Percentiles rank a stretch among this genome's conserved stretches.
phyloP scores from a whole-genome alignment of 352 stramenopile species.

The Phytophthora chlamydospora region DNA sequence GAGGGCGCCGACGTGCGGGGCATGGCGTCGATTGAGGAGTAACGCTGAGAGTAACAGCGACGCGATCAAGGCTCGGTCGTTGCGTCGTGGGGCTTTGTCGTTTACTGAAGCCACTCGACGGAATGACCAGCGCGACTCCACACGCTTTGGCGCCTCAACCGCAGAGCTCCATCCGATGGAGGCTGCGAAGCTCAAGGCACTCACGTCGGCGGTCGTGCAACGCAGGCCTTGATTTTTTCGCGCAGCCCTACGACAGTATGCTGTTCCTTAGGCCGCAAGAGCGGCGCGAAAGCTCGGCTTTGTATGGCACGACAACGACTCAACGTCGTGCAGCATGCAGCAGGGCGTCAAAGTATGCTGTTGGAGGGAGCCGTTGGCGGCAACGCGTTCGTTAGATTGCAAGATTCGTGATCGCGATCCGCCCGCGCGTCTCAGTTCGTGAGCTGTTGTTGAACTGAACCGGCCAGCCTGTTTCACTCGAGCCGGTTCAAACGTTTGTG shows the following conservation, averaged over 20 bases:
- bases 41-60: conserved; percentile 15
- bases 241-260: conserved; percentile 19
- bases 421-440: conserved; percentile 27
- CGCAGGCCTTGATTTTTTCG: conserved; percentile 36
- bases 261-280: conserved; percentile 10
- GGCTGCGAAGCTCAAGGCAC: conserved; percentile 24
- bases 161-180: conserved; percentile 16
- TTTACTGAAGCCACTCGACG: conserved; percentile 21
- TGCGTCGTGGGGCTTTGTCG: conserved; percentile 22
- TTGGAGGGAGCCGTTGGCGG: conserved; percentile 9
- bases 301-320: conserved; percentile 8
- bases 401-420: conserved; percentile 30
- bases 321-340: neutral
- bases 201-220: conserved; percentile 17
- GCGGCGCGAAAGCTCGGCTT: neutral
- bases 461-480: conserved; percentile 21
- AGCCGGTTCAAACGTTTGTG: conserved; percentile 34
- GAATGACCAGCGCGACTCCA: conserved; percentile 24
- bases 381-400: conserved; percentile 28
- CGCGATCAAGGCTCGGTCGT: conserved; percentile 20
- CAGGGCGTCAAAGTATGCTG: conserved; percentile 18
- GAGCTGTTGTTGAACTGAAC: conserved; percentile 6
- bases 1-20: conserved; percentile 36
- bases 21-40: conserved; percentile 36
- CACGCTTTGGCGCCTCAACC: conserved; percentile 18